Evolutionary conservation across 768 basidiomycete species (phyloP), one percentile per base, ranked within the genome.

Genomic region (Udeniomyces megalosporus): DNA sequence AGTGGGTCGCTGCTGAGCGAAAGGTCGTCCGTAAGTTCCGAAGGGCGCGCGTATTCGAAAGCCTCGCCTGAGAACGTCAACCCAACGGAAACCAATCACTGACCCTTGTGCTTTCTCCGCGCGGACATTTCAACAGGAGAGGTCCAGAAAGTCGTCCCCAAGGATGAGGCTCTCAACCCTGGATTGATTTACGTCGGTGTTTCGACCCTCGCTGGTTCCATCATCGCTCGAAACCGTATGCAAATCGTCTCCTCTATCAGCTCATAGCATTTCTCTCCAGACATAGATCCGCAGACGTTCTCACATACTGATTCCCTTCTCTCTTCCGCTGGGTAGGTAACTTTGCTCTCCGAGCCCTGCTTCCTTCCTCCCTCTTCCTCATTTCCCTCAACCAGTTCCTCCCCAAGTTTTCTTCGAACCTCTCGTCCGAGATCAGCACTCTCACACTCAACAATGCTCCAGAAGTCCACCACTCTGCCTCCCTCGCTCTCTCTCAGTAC

Each of bases 1-100:
- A 78, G 65, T 93, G 90, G 90, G 86, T 97, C 68, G 81, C 80
- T 14, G 78, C 90, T 34, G 93, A 96, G 72, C 80, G 85, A 67
- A 79, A 80, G 8, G 83, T 92, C 34, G 92, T 95, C 75, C 75
- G 92, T 92, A 72, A 67, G 76, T 73, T 14, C 45, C 11, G 22
- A 7, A 4, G n/a, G 3, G 38, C 38, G 8, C 38, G 17, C 38
- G 8, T 42, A 8, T 6, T n/a, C 14, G 6, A 17, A 5, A 14
- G 26, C 7, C n/a, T 26, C 50, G 31, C 5, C 24, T 28, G 7
- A 12, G 24, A 26, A 52, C 24, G 11, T 48, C n/a, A 48, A 4
- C n/a, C n/a, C n/a, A n/a, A n/a, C n/a, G n/a, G n/a, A n/a, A n/a
- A n/a, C n/a, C n/a, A n/a, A n/a, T n/a, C n/a, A n/a, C n/a, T n/a